Base-by-base conservation (phyloP, 1,284 basidiomycete genomes). In the Trametes versicolor region DNA sequence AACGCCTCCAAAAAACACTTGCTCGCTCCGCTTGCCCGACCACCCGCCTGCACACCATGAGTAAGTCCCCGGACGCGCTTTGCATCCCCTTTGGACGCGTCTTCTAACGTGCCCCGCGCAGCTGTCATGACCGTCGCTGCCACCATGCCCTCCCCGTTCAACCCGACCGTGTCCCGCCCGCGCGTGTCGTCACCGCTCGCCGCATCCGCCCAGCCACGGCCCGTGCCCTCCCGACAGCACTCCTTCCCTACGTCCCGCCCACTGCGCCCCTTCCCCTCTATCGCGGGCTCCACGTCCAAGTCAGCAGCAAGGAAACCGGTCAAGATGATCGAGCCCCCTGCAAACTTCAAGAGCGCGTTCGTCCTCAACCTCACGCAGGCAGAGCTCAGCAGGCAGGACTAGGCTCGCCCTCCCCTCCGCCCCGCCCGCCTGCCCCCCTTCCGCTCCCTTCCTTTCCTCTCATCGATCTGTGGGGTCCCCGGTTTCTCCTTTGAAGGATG, bases 291-390 rank as follows among this genome's bases (percentile, higher is more conserved):
- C 57, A 71, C 56, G 57, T 25, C 55, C 43, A 41, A 57, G 63
- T n/a, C 74, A n/a, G 76, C 81, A 58, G 70, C 45, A 59, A 73
- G 73, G 58, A 84, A 84, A 64, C 76, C 83, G 2, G 81, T 88
- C 29, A 94, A 94, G 74, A 81, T 93, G 74, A 93, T 94, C 63
- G 84, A 92, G 74, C 89, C 91, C 10, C 90, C 92, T 34, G 83
- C 87, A 71, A 87, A 90, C 75, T 87, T 87, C 77, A 85, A 85
- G 60, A 85, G 83, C 58, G 87, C 86, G 58, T 93, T 93, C 71
- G 81, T 90, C 65, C 85, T 94, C 58, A 85, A 93, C 76, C 83
- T 94, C 65, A 93, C 92, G 1, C 92, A 93, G 73, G 91, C 87
- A 13, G 92, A 94, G 75, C 84, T 94, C 74, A 86, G 91, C 75